These are phyloP conservation scores for Hypericum perforatum DNA, from an alignment of 345 rosid species.

Conservation along the genomic window DNA sequence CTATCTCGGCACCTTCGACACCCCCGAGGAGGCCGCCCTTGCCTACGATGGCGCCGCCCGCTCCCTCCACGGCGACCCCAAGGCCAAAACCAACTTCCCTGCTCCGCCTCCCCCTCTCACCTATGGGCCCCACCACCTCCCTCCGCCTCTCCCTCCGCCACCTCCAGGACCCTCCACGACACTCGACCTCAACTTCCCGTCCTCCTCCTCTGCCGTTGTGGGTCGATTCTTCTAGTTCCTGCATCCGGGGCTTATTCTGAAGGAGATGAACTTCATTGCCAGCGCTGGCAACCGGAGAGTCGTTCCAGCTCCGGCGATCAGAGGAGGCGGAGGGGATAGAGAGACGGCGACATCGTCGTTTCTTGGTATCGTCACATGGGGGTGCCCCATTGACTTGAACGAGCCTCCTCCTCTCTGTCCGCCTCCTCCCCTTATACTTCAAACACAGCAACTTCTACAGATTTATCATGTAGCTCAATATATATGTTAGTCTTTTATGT, in stretches of 20 bases:
- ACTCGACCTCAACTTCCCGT: slow-evolving; percentile 10
- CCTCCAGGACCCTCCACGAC: slow-evolving; percentile 21
- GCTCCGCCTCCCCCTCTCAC: no score
- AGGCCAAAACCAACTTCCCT: no score
- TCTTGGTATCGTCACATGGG: slow-evolving; percentile 49
- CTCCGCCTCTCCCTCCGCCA: no score
- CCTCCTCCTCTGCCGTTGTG: background rate
- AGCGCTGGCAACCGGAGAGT: slow-evolving; percentile 6
- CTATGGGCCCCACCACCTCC: no score
- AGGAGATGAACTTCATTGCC: slow-evolving; percentile 26
- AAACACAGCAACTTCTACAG: slow-evolving; percentile 75
- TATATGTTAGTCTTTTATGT: slow-evolving; percentile 45
- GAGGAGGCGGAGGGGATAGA: background rate
- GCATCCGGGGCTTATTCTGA: slow-evolving; percentile 41
- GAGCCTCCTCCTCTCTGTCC: slow-evolving; percentile 95
- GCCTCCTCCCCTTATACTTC: slow-evolving; percentile 26
- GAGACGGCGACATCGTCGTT: slow-evolving; percentile 18
- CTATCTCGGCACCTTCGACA: no score
- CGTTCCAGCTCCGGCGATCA: slow-evolving; percentile 17
- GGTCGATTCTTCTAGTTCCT: slow-evolving; percentile 39
- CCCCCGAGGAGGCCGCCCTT: no score
- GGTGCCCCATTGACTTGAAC: slow-evolving; percentile 80
- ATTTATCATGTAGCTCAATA: slow-evolving; percentile 81
- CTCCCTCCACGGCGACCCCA: no score
- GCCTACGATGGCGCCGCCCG: no score